A percentile compares a stretch with the other conserved stretches of the same genome.
phyloP scores from a whole-genome alignment of 768 basidiomycete species.

The Coprinellus aureogranulatus region DNA sequence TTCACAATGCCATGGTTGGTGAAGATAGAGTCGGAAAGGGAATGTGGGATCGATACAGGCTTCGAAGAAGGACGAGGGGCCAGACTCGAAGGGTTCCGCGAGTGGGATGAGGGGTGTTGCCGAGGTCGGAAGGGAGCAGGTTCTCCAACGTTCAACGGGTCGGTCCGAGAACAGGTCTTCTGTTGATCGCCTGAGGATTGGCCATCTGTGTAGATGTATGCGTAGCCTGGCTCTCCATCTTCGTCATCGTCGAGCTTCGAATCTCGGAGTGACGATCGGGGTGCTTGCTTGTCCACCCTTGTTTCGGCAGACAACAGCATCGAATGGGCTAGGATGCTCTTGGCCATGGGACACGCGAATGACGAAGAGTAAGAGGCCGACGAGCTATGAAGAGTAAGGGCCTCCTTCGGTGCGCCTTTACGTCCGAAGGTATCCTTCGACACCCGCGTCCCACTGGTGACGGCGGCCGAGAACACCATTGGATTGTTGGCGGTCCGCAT shows the following conservation, averaged over 20 bases:
- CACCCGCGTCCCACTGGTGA: not conserved
- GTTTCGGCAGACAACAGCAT: slow-evolving; percentile 3
- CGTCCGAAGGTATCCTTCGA: not conserved
- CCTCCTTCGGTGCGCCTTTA: not conserved
- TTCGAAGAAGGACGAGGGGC: not conserved
- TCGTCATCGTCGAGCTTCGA: slow-evolving; percentile 9
- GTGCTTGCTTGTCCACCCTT: not conserved
- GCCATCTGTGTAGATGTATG: slow-evolving; percentile 8
- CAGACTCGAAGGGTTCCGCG: not conserved
- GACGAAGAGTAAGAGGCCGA: slow-evolving; percentile 9
- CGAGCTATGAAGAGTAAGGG: slow-evolving; percentile 1
- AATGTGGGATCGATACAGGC: not conserved
- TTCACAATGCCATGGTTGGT: slow-evolving; percentile 8
- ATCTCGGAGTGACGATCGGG: not conserved
- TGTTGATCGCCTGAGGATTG: not conserved
- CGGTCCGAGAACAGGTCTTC: not conserved
- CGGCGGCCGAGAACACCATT: not conserved
- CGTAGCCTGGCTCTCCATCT: slow-evolving; percentile 8
- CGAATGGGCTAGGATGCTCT: not conserved
- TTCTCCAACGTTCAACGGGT: slow-evolving; percentile 8
- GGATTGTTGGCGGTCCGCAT: slow-evolving; percentile 6
- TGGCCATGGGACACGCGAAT: slow-evolving; percentile 6
- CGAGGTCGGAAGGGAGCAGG: slow-evolving; percentile 4
- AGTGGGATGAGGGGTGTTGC: not conserved
- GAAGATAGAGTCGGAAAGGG: not conserved